Percentiles rank a stretch among this genome's conserved stretches.
Evolutionary conservation across 2,329 filamentous ascomycete species (phyloP).

Genomic region (Aaosphaeria arxii): DNA sequence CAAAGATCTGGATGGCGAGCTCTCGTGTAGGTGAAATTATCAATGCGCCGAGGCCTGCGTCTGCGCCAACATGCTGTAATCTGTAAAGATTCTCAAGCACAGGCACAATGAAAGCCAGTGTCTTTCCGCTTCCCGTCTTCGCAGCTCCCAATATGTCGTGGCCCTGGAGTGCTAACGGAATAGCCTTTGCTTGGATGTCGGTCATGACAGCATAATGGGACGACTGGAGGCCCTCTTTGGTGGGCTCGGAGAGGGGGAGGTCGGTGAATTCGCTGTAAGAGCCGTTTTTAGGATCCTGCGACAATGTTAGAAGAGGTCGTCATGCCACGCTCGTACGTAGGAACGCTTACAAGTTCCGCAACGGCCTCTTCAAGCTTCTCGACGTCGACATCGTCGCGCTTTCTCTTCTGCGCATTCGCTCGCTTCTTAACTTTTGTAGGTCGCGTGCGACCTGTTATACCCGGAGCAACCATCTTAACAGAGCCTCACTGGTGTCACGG

Average conservation of each 20-base stretch:
- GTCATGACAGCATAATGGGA: constrained; percentile 89
- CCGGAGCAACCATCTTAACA: constrained; percentile 24
- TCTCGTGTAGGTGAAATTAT: constrained; percentile 94
- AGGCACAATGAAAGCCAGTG: constrained; percentile 85
- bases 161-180: constrained; percentile 82
- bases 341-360: constrained; percentile 35
- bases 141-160: constrained; percentile 88
- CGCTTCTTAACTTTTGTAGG: constrained; percentile 57
- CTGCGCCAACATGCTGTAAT: constrained; percentile 81
- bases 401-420: constrained; percentile 51
- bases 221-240: constrained; percentile 72
- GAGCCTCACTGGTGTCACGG: neutral
- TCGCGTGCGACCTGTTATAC: constrained; percentile 41
- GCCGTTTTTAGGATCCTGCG: constrained; percentile 58
- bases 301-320: constrained; percentile 9
- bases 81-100: constrained; percentile 91
- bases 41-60: constrained; percentile 82
- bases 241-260: constrained; percentile 81
- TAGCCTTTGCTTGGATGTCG: constrained; percentile 86
- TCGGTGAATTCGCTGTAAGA: constrained; percentile 71
- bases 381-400: constrained; percentile 51
- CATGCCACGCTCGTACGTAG: neutral
- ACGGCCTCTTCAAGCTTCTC: constrained; percentile 46
- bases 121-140: constrained; percentile 95
- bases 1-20: constrained; percentile 94